Evolutionary conservation across 306 rosid species (phyloP).

Genomic region (Malus sylvestris): DNA sequence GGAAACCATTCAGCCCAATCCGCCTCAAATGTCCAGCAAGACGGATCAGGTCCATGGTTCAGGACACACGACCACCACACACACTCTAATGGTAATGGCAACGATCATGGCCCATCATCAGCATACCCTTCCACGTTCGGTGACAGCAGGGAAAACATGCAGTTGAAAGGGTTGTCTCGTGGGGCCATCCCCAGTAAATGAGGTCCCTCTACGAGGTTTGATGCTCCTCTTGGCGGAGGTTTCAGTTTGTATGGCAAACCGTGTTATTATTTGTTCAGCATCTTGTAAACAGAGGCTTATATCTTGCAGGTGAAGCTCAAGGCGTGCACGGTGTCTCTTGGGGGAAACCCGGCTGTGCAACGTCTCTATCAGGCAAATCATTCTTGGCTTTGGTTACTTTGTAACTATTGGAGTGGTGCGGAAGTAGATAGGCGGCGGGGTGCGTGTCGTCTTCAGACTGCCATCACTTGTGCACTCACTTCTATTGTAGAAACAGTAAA

Average conservation of each 20-base stretch:
- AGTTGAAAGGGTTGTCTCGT: constrained; percentile 34
- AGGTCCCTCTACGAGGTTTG: constrained; percentile 18
- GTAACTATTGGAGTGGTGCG: constrained; percentile 20
- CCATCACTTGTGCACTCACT: constrained; percentile 15
- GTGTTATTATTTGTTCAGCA: not conserved
- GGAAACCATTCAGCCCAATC: constrained; percentile 24
- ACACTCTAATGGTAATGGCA: constrained; percentile 24
- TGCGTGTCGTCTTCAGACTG: constrained; percentile 18
- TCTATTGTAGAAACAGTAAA: constrained; percentile 22
- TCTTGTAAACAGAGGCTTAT: constrained; percentile 14
- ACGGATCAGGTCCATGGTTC: constrained; percentile 21
- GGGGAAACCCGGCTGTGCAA: constrained; percentile 27
- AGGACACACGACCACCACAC: constrained; percentile 22
- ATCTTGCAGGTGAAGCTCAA: constrained; percentile 41
- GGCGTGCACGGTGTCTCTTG: constrained; percentile 16
- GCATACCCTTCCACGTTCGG: constrained; percentile 29
- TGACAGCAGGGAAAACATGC: constrained; percentile 33
- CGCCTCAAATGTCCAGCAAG: constrained; percentile 22
- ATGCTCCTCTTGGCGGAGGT: constrained; percentile 13
- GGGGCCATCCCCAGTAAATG: constrained; percentile 43
- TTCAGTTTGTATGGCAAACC: constrained; percentile 11
- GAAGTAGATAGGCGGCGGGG: constrained; percentile 19
- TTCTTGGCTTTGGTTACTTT: constrained; percentile 75
- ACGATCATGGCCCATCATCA: constrained; percentile 25
- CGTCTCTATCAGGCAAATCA: constrained; percentile 68